Conservation (phyloP, 768 basidiomycete genomes). For the Termitomyces titanicus region DNA sequence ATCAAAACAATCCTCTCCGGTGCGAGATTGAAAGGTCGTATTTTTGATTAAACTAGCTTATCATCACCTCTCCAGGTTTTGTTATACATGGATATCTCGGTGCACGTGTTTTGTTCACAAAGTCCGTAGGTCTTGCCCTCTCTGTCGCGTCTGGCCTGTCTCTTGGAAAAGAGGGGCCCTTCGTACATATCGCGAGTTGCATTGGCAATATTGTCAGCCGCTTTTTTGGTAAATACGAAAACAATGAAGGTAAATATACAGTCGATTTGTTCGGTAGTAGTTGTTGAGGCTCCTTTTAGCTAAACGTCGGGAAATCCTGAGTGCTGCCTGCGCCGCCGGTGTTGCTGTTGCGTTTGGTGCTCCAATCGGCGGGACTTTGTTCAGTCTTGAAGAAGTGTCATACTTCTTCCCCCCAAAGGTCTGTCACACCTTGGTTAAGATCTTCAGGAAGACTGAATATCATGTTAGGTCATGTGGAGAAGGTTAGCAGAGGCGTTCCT, state of each 20-base stretch:
- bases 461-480: slow-evolving; percentile 83
- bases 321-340: slow-evolving; percentile 95
- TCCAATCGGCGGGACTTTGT: slow-evolving; percentile 90
- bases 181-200: slow-evolving; percentile 92
- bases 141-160: slow-evolving; percentile 92
- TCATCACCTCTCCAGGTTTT: slow-evolving; percentile 51
- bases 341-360: slow-evolving; percentile 98
- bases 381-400: slow-evolving; percentile 92
- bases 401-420: slow-evolving; percentile 97
- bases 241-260: slow-evolving; percentile 73
- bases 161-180: slow-evolving; percentile 66
- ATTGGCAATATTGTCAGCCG: slow-evolving; percentile 92
- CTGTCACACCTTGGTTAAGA: background rate
- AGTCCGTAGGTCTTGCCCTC: slow-evolving; percentile 83
- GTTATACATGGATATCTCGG: slow-evolving; percentile 98
- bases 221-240: slow-evolving; percentile 85
- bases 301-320: slow-evolving; percentile 91
- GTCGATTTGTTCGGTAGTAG: background rate
- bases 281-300: slow-evolving; percentile 37
- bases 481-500: slow-evolving; percentile 46
- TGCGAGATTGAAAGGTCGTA: slow-evolving; percentile 19
- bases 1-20: slow-evolving; percentile 93
- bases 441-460: slow-evolving; percentile 1
- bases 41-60: background rate
- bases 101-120: slow-evolving; percentile 83